A percentile compares a stretch with the other conserved stretches of the same genome.
Conservation (phyloP, 202 grass and related monocot species). For the Zoysia matrella region DNA sequence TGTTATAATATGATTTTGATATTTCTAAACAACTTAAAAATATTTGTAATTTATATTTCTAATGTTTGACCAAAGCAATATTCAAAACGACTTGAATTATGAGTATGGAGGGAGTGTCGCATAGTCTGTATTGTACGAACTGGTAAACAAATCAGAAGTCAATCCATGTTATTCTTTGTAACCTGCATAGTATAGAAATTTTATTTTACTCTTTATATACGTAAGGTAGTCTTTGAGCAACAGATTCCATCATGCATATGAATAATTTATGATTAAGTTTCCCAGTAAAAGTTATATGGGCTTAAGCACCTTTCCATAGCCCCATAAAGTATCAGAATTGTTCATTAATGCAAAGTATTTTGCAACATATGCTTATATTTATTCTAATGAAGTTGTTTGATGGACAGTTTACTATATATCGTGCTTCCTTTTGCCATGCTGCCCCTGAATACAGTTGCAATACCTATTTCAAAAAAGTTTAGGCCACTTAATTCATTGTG, state of each 20-base stretch:
- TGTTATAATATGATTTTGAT: no score
- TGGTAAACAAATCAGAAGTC: background rate
- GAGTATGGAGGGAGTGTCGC: no score
- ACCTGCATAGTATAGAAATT: background rate
- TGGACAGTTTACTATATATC: slow-evolving; percentile 18
- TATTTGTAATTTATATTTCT: no score
- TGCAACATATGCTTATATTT: slow-evolving; percentile 12
- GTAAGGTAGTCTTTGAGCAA: background rate
- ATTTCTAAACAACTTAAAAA: no score
- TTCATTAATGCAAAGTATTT: slow-evolving; percentile 7
- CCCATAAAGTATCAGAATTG: background rate
- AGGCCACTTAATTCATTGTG: slow-evolving; percentile 25
- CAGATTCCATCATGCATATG: no score
- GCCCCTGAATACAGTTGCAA: background rate
- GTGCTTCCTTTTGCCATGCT: slow-evolving; percentile 4
- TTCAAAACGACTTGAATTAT: no score
- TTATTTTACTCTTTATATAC: background rate
- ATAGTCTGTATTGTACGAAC: background rate
- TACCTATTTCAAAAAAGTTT: slow-evolving; percentile 35
- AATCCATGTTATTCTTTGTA: background rate
- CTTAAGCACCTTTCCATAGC: background rate
- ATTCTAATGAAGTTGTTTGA: background rate
- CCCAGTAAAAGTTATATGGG: background rate
- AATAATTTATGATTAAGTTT: background rate
- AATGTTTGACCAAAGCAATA: no score